Base-by-base conservation (phyloP, 768 basidiomycete species). In the Lactarius indigo region DNA sequence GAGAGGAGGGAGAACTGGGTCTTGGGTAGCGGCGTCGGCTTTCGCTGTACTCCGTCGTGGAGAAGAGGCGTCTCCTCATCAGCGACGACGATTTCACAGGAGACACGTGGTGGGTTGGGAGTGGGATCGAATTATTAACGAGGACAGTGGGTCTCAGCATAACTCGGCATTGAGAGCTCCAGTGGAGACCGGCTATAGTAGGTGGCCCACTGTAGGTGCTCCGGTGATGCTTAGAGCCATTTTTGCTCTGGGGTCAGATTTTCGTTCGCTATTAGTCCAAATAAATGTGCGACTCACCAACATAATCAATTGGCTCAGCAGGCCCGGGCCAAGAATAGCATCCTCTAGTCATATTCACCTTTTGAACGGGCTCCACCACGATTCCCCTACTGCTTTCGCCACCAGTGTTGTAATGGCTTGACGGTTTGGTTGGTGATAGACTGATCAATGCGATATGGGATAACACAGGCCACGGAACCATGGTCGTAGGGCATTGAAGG, bases 51-150 rank as follows among this genome's bases (percentile, higher is more conserved):
- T 9, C 35, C 41, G 26, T 7, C 57, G 12, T 12, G 61, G 37
- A 62, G 61, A 23, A 66, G 65, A 26, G 61, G 61, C 0, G 65
- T 66, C 35, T 66, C 65, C 23, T 66, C 61, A 17, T 63, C 57
- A 12, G 18, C 50, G 9, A 7, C 15, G 37, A 52, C 5, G 65
- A 52, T 15, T 17, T 56, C 6, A 6, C 23, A 31, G 65, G 61
- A 54, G 65, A 63, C 65, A 66, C n/a, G 20, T 47, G 7, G 10
- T 20, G 44, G n/a, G 31, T 6, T n/a, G 7, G 8, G 41, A 18
- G 17, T 1, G 41, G 41, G 41, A 18, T 42, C 3, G 5, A 42
- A 18, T 6, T 42, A 18, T 42, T 6, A 15, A 42, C 4, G 2
- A 9, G 8, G 44, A 47, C n/a, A n/a, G 44, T n/a, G 1, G 1